Conservation (phyloP, 352 stramenopile species). For the Pythium folliculosum region DNA sequence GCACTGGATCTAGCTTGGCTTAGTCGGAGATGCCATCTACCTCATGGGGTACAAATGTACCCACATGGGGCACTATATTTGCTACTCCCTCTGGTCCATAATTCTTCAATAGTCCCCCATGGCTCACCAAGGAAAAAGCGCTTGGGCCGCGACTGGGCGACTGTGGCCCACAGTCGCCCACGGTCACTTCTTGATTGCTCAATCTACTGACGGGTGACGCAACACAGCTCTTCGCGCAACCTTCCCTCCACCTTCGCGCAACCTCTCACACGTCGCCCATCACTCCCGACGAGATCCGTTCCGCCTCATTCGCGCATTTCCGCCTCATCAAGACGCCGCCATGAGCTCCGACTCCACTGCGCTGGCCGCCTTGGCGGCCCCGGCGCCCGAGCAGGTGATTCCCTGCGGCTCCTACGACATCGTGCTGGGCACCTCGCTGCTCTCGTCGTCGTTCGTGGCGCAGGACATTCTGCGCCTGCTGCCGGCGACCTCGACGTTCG, state of each 20-base stretch:
- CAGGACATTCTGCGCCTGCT: slow-evolving; percentile 61
- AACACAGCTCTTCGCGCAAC: slow-evolving; percentile 13
- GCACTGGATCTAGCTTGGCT: neutral
- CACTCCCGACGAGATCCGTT: slow-evolving; percentile 13
- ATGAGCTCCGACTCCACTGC: neutral
- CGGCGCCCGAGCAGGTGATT: slow-evolving; percentile 27
- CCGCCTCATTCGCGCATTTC: slow-evolving; percentile 6
- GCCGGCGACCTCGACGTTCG: slow-evolving; percentile 66
- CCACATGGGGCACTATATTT: neutral
- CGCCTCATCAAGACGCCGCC: neutral
- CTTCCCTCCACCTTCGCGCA: slow-evolving; percentile 18
- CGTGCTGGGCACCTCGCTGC: slow-evolving; percentile 66
- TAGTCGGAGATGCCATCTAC: neutral
- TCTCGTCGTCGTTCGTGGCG: slow-evolving; percentile 64
- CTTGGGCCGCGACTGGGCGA: too few relatives aligned
- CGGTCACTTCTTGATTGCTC: slow-evolving; percentile 15
- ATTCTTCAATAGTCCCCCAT: too few relatives aligned
- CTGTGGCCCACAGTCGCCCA: too few relatives aligned
- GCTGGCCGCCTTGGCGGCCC: neutral
- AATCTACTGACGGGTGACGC: slow-evolving; percentile 9
- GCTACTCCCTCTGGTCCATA: neutral
- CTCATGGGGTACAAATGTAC: neutral
- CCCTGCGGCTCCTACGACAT: slow-evolving; percentile 84
- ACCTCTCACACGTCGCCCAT: slow-evolving; percentile 1
- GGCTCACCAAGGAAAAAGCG: too few relatives aligned